Evolutionary conservation across 257 asterid species (phyloP).

Genomic region (Solanum medicagineum): DNA sequence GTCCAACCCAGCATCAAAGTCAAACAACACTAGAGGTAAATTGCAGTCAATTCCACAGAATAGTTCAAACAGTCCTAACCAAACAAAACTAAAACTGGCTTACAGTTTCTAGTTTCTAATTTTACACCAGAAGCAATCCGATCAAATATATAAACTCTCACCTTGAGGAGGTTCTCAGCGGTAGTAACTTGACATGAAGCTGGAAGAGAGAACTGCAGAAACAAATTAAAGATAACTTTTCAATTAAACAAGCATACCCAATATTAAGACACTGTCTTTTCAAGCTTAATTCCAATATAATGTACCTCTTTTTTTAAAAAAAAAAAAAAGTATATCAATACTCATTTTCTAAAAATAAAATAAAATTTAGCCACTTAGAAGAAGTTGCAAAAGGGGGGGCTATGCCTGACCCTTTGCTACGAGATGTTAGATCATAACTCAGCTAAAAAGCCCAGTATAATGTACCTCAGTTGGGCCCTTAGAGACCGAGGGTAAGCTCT

Average conservation of each 20-base stretch:
- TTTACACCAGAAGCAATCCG: background rate
- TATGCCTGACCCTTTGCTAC: no score
- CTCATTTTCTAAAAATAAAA: no score
- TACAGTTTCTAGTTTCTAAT: background rate
- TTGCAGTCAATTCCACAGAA: background rate
- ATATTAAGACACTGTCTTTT: background rate
- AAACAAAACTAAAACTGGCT: background rate
- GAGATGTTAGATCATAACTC: no score
- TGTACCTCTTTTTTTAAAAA: constrained; percentile 16
- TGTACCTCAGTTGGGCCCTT: constrained; percentile 27
- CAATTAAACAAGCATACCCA: background rate
- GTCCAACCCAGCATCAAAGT: background rate
- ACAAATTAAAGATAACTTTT: constrained; percentile 2
- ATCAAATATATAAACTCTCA: constrained; percentile 5
- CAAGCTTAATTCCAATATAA: background rate
- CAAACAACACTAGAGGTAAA: background rate
- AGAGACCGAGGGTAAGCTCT: constrained; percentile 11
- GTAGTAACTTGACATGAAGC: constrained; percentile 25
- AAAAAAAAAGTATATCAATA: no score
- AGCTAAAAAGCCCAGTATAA: background rate
- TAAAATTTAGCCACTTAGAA: no score
- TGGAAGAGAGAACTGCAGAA: constrained; percentile 36
- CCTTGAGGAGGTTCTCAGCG: constrained; percentile 98
- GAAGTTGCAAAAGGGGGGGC: no score
- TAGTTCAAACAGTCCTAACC: background rate